phyloP scores from a whole-genome alignment of 1,284 basidiomycete species.

The Ustilago nuda region DNA sequence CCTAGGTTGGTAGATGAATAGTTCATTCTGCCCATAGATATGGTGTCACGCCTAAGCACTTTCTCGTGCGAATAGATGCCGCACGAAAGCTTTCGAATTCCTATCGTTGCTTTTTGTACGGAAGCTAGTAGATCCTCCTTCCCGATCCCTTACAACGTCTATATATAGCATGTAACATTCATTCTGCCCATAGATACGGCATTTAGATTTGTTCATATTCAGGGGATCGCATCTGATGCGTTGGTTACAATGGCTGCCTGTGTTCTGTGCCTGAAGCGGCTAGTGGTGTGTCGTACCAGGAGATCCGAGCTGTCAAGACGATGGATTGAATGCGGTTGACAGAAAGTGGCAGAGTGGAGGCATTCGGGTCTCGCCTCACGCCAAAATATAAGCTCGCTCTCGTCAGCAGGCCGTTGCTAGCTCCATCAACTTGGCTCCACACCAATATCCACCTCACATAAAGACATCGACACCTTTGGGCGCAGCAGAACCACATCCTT shows the following conservation, averaged over 20 bases:
- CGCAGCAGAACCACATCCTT: too few relatives aligned
- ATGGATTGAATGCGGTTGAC: too few relatives aligned
- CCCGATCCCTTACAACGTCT: too few relatives aligned
- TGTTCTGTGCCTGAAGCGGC: background rate
- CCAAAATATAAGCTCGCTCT: background rate
- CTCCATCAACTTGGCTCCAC: background rate
- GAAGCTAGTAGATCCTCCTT: too few relatives aligned
- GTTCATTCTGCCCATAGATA: background rate
- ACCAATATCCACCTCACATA: background rate
- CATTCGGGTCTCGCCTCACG: background rate
- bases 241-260: background rate
- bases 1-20: too few relatives aligned
- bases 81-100: too few relatives aligned
- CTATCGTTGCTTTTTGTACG: too few relatives aligned
- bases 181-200: background rate
- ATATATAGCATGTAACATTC: too few relatives aligned
- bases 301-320: background rate
- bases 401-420: slow-evolving; percentile 1
- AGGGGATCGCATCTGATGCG: background rate
- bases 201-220: background rate
- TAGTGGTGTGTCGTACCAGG: background rate
- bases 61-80: too few relatives aligned
- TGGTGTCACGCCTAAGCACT: background rate
- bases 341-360: background rate
- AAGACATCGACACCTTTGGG: background rate